Evolutionary conservation across 1,139 yeast genomes (phyloP).

Genomic region (Hemisphaericaspora xylanilytica): DNA sequence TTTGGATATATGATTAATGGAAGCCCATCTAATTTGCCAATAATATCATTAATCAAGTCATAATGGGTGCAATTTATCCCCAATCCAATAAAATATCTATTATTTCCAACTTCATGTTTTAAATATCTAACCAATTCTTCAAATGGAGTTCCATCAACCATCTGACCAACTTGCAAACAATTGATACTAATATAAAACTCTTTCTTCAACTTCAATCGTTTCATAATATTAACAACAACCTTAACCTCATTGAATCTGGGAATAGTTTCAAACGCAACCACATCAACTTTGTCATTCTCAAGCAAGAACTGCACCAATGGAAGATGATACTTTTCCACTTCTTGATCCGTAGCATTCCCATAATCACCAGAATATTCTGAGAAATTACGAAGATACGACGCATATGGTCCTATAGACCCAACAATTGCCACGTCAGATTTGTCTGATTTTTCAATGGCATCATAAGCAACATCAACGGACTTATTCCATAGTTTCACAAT

Average conservation of each 20-base stretch:
- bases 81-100: slow-evolving; percentile 26
- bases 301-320: slow-evolving; percentile 44
- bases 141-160: slow-evolving; percentile 36
- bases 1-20: slow-evolving; percentile 40
- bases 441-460: slow-evolving; percentile 23
- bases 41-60: slow-evolving; percentile 13
- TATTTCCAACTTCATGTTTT: slow-evolving; percentile 1
- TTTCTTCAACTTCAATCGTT: slow-evolving; percentile 19
- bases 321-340: slow-evolving; percentile 46
- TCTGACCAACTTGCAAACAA: slow-evolving; percentile 20
- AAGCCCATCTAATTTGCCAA: slow-evolving; percentile 10
- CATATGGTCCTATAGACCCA: slow-evolving; percentile 74
- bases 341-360: slow-evolving; percentile 25
- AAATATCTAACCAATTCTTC: slow-evolving; percentile 19
- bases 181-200: slow-evolving; percentile 28
- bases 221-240: slow-evolving; percentile 26
- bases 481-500: slow-evolving; percentile 28
- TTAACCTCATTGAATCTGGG: slow-evolving; percentile 54
- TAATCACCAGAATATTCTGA: slow-evolving; percentile 70
- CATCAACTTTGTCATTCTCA: slow-evolving; percentile 40
- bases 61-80: slow-evolving; percentile 44
- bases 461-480: slow-evolving; percentile 29
- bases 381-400: slow-evolving; percentile 63
- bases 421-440: slow-evolving; percentile 29
- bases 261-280: slow-evolving; percentile 64